Evolutionary conservation across 208 protist genomes (phyloP), one percentile per base, ranked within the genome.

Genomic region (Acanthamoeba triangularis): DNA sequence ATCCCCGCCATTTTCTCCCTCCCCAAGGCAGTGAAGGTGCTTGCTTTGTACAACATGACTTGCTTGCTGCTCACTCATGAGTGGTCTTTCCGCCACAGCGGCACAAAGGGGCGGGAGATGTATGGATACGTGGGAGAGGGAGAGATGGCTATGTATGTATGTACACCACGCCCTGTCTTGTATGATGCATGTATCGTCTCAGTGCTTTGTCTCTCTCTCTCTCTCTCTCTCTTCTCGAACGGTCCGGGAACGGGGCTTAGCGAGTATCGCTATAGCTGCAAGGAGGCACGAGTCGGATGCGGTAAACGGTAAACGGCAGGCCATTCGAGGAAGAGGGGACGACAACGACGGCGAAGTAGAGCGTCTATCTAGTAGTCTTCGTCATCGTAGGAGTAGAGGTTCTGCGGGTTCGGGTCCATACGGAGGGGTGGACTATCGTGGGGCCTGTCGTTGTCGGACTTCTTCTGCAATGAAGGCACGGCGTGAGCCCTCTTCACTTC

Each of bases 231-330:
- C 10, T 59, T 65, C 11, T 61, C 54, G 54, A 61, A 61, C 20
- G 54, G 54, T 16, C 13, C 8, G 8, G 25, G 59, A 23, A 65
- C n/a, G 33, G 4, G 65, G 65, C 65, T 74, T 1, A 74, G 65
- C 65, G 65, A 74, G 65, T 74, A 74, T 74, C 65, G 65, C 65
- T 25, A 61, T n/a, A 74, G 65, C 65, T 59, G 20, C 18, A 59
- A 16, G 54, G 65, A n/a, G 14, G 65, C 65, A 74, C 30, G 18
- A 37, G 61, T 30, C 8, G 65, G 65, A 23, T 41, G 65, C 30
- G 65, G 65, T 33, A 30, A 74, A 74, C 30, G 65, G 65, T 74
- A 74, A 65, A 65, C 59, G 59, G 59, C 59, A 6, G 59, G 59
- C 59, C 59, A 65, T 59, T 23, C 18, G 2, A 65, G 7, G 7